These are phyloP conservation scores for Citrus inodora DNA, from an alignment of 345 rosid species.

Conservation along the genomic window DNA sequence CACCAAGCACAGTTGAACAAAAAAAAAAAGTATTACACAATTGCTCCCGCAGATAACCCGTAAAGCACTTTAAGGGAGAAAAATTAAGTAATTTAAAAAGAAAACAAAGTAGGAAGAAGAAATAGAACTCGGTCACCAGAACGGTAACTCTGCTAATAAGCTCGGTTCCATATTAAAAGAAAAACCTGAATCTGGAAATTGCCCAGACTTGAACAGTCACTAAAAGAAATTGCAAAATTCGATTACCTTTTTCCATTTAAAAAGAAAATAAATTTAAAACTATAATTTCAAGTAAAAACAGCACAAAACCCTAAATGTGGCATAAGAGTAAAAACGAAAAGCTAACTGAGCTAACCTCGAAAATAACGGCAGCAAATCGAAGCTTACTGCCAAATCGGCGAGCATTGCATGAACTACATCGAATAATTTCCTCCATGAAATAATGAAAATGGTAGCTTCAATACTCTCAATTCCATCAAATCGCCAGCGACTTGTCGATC, in stretches of 20 bases:
- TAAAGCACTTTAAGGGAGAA: slow-evolving; percentile 7
- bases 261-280: neutral
- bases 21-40: neutral
- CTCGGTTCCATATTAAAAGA: neutral
- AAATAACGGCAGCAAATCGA: slow-evolving; percentile 45
- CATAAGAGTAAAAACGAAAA: neutral
- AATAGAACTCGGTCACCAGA: neutral
- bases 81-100: neutral
- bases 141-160: too few relatives aligned
- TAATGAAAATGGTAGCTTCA: slow-evolving; percentile 20
- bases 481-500: slow-evolving; percentile 34
- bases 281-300: neutral
- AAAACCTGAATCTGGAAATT: neutral
- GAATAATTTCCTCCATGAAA: slow-evolving; percentile 70
- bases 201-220: neutral
- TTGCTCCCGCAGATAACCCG: neutral
- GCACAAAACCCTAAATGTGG: slow-evolving; percentile 27
- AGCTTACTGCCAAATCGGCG: slow-evolving; percentile 37
- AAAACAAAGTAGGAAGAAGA: neutral
- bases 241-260: neutral
- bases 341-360: slow-evolving; percentile 49
- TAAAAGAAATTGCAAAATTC: slow-evolving; percentile 10
- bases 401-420: slow-evolving; percentile 28
- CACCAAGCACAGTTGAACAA: neutral
- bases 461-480: slow-evolving; percentile 57